Percentiles rank a stretch among this genome's conserved stretches.
These are phyloP conservation scores for Hypomontagnella submonticulosa DNA, from an alignment of 495 filamentous ascomycete genomes.

Conservation along the genomic window DNA sequence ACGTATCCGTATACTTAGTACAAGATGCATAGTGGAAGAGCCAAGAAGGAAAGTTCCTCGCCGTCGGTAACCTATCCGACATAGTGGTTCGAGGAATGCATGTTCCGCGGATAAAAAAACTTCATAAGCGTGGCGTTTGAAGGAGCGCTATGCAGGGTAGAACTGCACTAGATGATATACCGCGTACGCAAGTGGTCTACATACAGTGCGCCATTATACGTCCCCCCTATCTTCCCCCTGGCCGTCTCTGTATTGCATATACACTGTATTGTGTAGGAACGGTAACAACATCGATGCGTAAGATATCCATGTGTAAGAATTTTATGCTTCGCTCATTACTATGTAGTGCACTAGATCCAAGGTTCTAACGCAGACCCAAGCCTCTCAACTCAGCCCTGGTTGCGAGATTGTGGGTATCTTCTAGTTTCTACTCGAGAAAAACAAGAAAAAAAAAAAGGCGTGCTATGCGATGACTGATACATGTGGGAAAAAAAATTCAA, in stretches of 20 bases:
- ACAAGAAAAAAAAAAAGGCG: constrained; percentile 16
- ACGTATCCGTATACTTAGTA: background rate
- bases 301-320: background rate
- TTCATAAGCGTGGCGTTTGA: background rate
- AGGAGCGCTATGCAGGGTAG: constrained; percentile 11
- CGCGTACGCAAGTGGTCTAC: constrained; percentile 1
- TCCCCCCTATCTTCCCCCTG: constrained; percentile 3
- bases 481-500: constrained; percentile 11
- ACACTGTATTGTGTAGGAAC: background rate
- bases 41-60: constrained; percentile 9
- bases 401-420: constrained; percentile 32
- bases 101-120: constrained; percentile 1
- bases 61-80: constrained; percentile 16
- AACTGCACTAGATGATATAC: background rate
- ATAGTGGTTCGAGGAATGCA: constrained; percentile 25
- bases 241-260: background rate
- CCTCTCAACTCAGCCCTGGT: constrained; percentile 10
- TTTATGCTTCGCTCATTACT: constrained; percentile 18
- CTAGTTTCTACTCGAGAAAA: constrained; percentile 34
- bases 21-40: background rate
- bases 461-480: constrained; percentile 21
- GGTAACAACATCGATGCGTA: background rate
- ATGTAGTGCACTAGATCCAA: constrained; percentile 2
- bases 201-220: constrained; percentile 11
- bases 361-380: constrained; percentile 24